Conservation (phyloP, 2,329 filamentous ascomycete genomes). For the Aspergillus nomiae region DNA sequence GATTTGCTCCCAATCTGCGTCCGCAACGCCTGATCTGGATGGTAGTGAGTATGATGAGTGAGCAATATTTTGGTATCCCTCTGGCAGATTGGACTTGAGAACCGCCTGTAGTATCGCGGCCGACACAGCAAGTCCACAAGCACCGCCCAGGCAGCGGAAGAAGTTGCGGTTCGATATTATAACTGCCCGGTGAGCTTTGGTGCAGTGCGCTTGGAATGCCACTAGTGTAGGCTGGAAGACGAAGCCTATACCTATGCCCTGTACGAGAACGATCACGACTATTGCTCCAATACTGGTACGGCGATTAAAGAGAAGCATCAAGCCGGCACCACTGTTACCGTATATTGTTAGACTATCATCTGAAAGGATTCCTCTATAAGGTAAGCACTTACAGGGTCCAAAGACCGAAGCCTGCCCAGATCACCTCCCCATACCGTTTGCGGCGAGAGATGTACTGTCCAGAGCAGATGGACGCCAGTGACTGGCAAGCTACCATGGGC, state of each 20-base stretch:
- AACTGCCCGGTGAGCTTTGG: conserved; percentile 61
- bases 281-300: conserved; percentile 52
- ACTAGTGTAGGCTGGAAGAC: conserved; percentile 58
- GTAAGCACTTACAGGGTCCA: conserved; percentile 48
- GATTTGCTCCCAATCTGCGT: conserved; percentile 44
- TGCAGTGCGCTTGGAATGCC: conserved; percentile 60
- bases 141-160: conserved; percentile 60
- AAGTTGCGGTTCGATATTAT: conserved; percentile 66
- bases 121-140: conserved; percentile 60
- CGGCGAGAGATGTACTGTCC: conserved; percentile 61
- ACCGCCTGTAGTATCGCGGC: conserved; percentile 53
- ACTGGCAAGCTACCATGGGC: conserved; percentile 53
- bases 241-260: conserved; percentile 57
- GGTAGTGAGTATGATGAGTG: conserved; percentile 44
- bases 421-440: conserved; percentile 62
- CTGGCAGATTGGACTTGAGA: conserved; percentile 42
- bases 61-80: conserved; percentile 39
- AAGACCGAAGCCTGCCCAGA: conserved; percentile 51
- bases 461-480: conserved; percentile 40
- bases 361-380: too few species aligned
- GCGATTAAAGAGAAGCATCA: conserved; percentile 54
- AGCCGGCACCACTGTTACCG: conserved; percentile 47
- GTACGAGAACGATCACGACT: conserved; percentile 52
- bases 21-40: conserved; percentile 27
- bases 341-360: not conserved